Evolutionary conservation across 2,329 filamentous ascomycete genomes (phyloP).

Genomic region (Diaporthe australafricana): DNA sequence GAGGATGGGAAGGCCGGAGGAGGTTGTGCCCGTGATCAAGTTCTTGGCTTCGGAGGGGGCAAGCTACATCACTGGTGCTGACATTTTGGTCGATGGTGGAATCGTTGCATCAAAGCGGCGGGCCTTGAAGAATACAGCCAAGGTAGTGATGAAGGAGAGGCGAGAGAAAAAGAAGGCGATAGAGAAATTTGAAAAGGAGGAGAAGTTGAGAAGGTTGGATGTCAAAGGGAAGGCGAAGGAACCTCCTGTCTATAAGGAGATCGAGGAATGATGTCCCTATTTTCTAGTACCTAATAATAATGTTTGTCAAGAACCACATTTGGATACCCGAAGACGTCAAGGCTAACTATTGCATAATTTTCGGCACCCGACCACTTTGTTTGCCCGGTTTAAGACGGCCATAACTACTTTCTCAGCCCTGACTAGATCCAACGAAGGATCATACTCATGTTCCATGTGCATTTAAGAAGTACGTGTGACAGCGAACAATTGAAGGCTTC

Average conservation of each 20-base stretch:
- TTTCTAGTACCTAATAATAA: not conserved
- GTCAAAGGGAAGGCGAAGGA: slow-evolving; percentile 4
- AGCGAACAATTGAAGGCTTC: too few relatives aligned
- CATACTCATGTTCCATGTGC: too few relatives aligned
- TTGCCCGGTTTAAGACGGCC: too few relatives aligned
- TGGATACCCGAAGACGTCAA: too few relatives aligned
- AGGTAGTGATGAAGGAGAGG: slow-evolving; percentile 15
- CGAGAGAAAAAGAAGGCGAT: slow-evolving; percentile 5
- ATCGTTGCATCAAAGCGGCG: slow-evolving; percentile 4
- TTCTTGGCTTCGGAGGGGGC: slow-evolving; percentile 25
- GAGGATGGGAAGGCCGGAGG: slow-evolving; percentile 19
- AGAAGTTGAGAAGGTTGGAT: not conserved
- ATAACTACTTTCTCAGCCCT: too few relatives aligned
- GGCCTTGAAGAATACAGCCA: not conserved
- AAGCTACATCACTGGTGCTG: slow-evolving; percentile 26
- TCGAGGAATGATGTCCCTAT: not conserved
- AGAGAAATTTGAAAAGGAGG: slow-evolving; percentile 7
- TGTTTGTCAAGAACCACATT: not conserved
- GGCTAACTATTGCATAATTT: too few relatives aligned
- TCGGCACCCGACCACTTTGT: too few relatives aligned
- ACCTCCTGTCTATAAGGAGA: not conserved
- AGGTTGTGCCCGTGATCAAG: slow-evolving; percentile 22
- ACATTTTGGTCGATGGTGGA: slow-evolving; percentile 26
- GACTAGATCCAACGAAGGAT: too few relatives aligned
- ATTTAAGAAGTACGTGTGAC: too few relatives aligned